Conservation (phyloP, 1,139 yeast species). For the Suhomyces terraborum region DNA sequence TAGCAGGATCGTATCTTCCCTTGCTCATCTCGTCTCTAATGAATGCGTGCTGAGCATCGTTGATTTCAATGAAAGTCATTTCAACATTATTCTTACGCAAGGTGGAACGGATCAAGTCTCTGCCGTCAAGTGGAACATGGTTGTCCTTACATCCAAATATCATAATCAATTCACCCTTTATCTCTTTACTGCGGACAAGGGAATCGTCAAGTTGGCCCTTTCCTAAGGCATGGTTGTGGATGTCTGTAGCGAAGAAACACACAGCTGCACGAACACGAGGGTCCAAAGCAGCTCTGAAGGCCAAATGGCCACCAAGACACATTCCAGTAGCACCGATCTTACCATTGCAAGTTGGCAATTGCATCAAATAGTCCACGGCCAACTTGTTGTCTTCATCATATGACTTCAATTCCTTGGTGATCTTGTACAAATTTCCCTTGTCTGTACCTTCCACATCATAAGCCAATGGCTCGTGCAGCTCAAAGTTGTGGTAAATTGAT, state of each 20-base stretch:
- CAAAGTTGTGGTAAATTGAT: constrained; percentile 76
- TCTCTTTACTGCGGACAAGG: constrained; percentile 54
- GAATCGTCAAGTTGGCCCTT: constrained; percentile 66
- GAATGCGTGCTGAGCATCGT: constrained; percentile 83
- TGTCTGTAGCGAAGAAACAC: constrained; percentile 81
- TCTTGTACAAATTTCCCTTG: constrained; percentile 67
- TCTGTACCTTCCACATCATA: constrained; percentile 79
- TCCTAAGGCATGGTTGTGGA: constrained; percentile 68
- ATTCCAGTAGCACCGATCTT: constrained; percentile 81
- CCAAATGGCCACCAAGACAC: constrained; percentile 87
- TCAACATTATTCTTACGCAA: constrained; percentile 61
- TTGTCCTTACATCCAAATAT: constrained; percentile 80
- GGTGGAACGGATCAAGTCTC: constrained; percentile 68
- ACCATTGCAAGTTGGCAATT: constrained; percentile 68
- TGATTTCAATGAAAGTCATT: constrained; percentile 71
- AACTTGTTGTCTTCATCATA: constrained; percentile 75
- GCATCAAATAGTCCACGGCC: constrained; percentile 60
- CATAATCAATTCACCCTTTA: constrained; percentile 61
- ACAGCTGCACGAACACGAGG: constrained; percentile 66
- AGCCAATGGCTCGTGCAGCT: constrained; percentile 60
- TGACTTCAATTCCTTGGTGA: constrained; percentile 65
- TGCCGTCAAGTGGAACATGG: constrained; percentile 78
- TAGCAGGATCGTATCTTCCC: constrained; percentile 78
- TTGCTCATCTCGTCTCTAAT: constrained; percentile 77
- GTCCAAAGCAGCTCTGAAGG: constrained; percentile 72